Evolutionary conservation across 345 rosid species (phyloP), one percentile per base, ranked within the genome.

Genomic region (Syzygium aqueum): DNA sequence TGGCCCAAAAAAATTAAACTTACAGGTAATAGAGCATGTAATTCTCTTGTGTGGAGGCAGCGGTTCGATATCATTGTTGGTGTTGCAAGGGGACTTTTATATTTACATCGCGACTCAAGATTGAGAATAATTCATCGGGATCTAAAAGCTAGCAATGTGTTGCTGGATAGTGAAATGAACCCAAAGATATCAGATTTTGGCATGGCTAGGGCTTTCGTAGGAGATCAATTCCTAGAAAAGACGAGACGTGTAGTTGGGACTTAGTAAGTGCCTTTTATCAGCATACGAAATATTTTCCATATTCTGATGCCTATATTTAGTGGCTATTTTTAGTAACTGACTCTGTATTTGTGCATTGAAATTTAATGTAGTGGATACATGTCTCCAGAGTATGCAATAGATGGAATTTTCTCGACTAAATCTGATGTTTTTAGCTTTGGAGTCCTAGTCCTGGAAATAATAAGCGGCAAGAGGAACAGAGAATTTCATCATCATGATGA

Each of bases 181-280:
- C 88, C 91, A 12, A 89, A 91, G 78, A 91, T 89, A 57, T 88
- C 91, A 6, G 91, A 91, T 28, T 91, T 91, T 11, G 92, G 92
- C 27, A 50, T 91, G 90, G 91, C 92, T 2, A 89, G 90, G 52
- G 87, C 56, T 17, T 88, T 91, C 67, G 86, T 80, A 8, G 87
- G 77, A 10, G 86, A 87, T 49, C 87, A 91, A 53, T 84, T 86
- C 30, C 87, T 86, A 77, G 91, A 85, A 51, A 91, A 84, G 14
- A 91, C 89, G 5, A 87, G 57, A 19, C 57, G 78, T 50, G 65
- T 91, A 22, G 89, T 89, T 7, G 91, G 90, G 49, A 91, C 92
- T 43, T 88, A 61, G 92, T 89, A 85, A 86, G 92, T 73, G 22
- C 19, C 84, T 19, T 77, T 49, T 53, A 10, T 53, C 57, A 23